Base-by-base conservation (phyloP, 768 basidiomycete species). In the Pulveroboletus sp. region DNA sequence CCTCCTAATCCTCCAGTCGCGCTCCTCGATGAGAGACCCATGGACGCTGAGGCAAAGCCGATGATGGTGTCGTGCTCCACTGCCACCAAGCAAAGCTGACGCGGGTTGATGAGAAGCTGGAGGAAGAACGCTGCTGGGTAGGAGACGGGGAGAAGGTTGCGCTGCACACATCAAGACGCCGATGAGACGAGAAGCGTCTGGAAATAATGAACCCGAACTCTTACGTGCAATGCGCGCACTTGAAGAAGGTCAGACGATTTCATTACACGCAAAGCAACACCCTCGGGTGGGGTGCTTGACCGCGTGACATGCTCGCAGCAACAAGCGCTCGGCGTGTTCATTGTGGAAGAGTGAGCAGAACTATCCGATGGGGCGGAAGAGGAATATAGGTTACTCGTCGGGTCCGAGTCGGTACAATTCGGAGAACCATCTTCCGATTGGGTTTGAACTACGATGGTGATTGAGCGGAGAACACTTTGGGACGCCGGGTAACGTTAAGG, bases 121-220 rank as follows among this genome's bases (percentile, higher is more conserved):
- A 69, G 34, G 40, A 69, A 67, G 45, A 67, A 67, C n/a, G 68
- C 47, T 2, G 48, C 16, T 10, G 66, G 66, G 44, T 67, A 67
- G 42, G 61, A 50, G 41, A 58, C 47, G 11, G 66, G 61, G 9
- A 67, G 53, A 30, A 67, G 59, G 27, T 38, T 54, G 26, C 50
- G 57, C 66, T 67, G 36, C 3, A 19, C n/a, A 22, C 17, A 22
- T 36, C 17, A 30, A 23, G 13, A 30, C 22, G 3, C 13, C 23
- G 14, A 47, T 53, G 16, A 63, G 54, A 43, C 30, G 17, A 34
- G 43, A 27, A 14, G 17, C 10, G 26, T 20, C 29, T 12, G 19
- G 24, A 31, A 12, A 37, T 3, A 40, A 27, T 16, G 20, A 8
- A n/a, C n/a, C n/a, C 29, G 5, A 24, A 2, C 6, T 47, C 68